Evolutionary conservation across 2,329 filamentous ascomycete species (phyloP).

Genomic region (Phyllosticta capitalensis): DNA sequence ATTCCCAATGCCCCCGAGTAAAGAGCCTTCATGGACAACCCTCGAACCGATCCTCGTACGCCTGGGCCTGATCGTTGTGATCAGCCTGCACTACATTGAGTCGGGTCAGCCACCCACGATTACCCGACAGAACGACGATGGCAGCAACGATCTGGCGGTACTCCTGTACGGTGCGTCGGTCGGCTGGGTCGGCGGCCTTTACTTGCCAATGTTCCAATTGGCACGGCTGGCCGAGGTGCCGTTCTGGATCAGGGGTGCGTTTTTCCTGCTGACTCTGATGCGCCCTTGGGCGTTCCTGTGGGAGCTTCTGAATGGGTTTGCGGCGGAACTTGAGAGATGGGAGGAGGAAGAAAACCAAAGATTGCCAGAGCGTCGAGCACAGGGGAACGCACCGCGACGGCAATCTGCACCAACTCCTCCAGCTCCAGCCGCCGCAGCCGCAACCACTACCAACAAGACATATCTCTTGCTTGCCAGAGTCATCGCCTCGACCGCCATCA

Average conservation of each 20-base stretch:
- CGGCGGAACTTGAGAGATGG: no score
- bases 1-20: not conserved
- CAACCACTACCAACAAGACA: no score
- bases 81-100: not conserved
- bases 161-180: not conserved
- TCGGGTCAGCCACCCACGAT: not conserved
- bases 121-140: not conserved
- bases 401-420: no score
- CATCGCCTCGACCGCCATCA: no score
- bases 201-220: not conserved
- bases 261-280: not conserved
- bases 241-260: not conserved
- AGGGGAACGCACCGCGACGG: no score
- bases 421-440: no score
- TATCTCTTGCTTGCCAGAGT: no score
- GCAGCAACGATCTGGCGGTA: not conserved
- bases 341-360: no score
- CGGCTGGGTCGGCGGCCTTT: not conserved
- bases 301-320: not conserved
- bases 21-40: not conserved
- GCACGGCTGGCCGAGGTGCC: not conserved
- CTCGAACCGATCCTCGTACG: no score
- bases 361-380: no score
- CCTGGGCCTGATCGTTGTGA: not conserved
- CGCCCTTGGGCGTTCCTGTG: not conserved